A percentile compares a stretch with the other conserved stretches of the same genome.
Evolutionary conservation across 169 alveolate genomes (phyloP).

Genomic region (Eimeria maxima): DNA sequence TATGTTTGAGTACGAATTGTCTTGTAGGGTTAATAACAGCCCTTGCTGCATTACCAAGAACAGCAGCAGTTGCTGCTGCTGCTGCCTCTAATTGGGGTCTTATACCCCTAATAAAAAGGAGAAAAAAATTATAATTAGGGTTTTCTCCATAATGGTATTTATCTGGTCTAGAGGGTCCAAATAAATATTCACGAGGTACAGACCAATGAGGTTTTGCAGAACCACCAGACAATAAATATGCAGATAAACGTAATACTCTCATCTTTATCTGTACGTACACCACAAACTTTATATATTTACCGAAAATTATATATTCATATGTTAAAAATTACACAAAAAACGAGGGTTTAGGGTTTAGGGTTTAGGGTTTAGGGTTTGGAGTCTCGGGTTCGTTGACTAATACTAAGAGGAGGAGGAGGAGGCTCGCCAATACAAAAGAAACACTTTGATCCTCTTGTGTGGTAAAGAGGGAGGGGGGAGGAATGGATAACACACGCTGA

Average conservation of each 20-base stretch:
- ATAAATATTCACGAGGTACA: slow-evolving; percentile 85
- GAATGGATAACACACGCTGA: background rate
- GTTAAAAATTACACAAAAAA: no score
- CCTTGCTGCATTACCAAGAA: slow-evolving; percentile 76
- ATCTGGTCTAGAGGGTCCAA: slow-evolving; percentile 88
- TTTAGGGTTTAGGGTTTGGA: background rate
- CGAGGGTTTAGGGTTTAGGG: background rate
- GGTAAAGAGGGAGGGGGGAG: background rate
- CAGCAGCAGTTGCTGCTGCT: slow-evolving; percentile 80
- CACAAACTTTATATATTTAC: background rate
- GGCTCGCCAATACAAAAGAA: no score
- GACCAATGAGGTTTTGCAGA: slow-evolving; percentile 90
- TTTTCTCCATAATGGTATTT: slow-evolving; percentile 90
- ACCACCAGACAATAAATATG: slow-evolving; percentile 84
- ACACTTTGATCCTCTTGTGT: no score
- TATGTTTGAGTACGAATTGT: slow-evolving; percentile 88
- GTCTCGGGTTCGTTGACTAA: no score
- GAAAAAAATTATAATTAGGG: slow-evolving; percentile 88
- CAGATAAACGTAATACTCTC: background rate
- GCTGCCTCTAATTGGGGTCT: slow-evolving; percentile 88
- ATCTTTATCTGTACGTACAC: background rate
- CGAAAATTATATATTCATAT: no score
- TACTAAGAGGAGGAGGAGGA: no score
- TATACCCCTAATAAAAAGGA: slow-evolving; percentile 86
- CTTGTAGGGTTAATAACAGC: slow-evolving; percentile 87